A percentile compares a stretch with the other conserved stretches of the same genome.
Evolutionary conservation across 495 filamentous ascomycete genomes (phyloP).

Genomic region (Neurospora sp.): DNA sequence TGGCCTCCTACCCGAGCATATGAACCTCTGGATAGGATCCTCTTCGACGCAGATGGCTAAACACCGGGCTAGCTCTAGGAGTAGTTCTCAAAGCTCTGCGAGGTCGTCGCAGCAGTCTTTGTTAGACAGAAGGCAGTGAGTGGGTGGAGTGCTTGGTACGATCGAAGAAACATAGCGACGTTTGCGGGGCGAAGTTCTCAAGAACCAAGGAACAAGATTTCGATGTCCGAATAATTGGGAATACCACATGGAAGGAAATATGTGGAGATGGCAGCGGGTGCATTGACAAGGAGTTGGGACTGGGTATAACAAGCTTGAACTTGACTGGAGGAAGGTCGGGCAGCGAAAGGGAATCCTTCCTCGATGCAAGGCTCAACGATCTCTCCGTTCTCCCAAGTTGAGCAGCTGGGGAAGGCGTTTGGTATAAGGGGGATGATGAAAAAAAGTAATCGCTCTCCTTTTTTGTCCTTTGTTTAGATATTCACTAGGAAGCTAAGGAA

Average conservation of each 20-base stretch:
- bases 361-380: background rate
- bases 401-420: background rate
- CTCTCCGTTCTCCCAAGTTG: background rate
- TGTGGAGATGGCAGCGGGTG: background rate
- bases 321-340: background rate
- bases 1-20: slow-evolving; percentile 15
- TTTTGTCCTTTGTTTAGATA: background rate
- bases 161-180: background rate
- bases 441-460: background rate
- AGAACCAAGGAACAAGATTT: background rate
- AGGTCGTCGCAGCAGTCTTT: background rate
- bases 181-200: background rate
- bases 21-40: slow-evolving; percentile 6
- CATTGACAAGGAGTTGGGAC: background rate
- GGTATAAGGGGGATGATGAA: background rate
- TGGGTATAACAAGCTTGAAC: background rate
- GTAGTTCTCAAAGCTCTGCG: background rate
- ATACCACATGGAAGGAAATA: background rate
- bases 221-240: background rate
- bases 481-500: background rate
- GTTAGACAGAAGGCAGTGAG: background rate
- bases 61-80: background rate
- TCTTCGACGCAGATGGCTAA: background rate
- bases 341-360: background rate
- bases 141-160: background rate